These are phyloP conservation scores for Pyracantha coccinea DNA, from an alignment of 331 rosid species.

Conservation along the genomic window DNA sequence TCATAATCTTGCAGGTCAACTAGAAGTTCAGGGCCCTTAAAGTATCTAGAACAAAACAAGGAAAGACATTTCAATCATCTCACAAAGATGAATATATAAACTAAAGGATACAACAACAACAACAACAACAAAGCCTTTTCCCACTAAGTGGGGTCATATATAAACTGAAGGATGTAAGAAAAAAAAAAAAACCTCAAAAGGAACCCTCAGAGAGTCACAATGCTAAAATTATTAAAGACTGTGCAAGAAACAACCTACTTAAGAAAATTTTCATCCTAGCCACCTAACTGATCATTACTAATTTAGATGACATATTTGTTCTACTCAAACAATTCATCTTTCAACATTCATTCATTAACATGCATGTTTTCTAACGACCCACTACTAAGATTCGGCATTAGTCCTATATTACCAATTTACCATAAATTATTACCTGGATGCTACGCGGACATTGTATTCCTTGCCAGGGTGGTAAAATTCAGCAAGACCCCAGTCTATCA, in stretches of 20 bases:
- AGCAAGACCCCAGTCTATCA: slow-evolving; percentile 98
- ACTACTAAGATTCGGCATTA: no score
- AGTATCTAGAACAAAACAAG: slow-evolving; percentile 52
- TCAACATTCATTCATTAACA: not conserved
- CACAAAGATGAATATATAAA: not conserved
- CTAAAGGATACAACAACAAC: no score
- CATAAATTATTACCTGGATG: slow-evolving; percentile 61
- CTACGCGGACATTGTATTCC: slow-evolving; percentile 94
- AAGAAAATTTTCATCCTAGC: not conserved
- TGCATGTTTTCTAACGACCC: not conserved
- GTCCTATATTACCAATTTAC: no score
- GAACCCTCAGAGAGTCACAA: no score
- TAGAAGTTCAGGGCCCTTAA: slow-evolving; percentile 88
- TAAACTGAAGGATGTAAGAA: not conserved
- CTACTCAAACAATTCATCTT: not conserved
- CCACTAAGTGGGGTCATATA: no score
- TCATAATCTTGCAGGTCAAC: slow-evolving; percentile 92
- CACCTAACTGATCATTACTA: not conserved
- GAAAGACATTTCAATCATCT: not conserved
- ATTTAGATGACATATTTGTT: not conserved
- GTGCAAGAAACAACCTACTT: not conserved
- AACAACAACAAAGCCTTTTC: no score
- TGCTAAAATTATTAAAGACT: no score
- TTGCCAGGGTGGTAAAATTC: slow-evolving; percentile 95
- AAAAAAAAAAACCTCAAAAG: no score